Base-by-base conservation (phyloP, 164 flowering plant genomes). In the Chimonanthus praecox region DNA sequence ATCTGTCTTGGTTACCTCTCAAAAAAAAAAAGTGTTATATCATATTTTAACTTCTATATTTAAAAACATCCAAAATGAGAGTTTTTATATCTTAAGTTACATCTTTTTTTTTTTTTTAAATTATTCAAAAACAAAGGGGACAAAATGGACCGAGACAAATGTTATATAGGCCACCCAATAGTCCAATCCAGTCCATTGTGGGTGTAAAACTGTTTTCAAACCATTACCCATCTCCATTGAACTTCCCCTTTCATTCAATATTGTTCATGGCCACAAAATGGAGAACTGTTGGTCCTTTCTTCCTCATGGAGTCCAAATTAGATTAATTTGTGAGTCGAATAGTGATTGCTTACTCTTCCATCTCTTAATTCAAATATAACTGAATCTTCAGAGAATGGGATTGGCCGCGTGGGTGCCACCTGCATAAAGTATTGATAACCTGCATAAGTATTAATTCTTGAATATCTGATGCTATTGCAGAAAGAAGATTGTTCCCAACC, bases 351-450 rank as follows among this genome's bases (percentile, higher is more conserved):
- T 87, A 92, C 97, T 73, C 95, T 85, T 73, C 96, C 90, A 79
- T 93, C 96, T 75, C 87, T 79, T 68, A 90, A 82, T 86, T 87
- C 91, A 65, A 91, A 93, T 47, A 93, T 84, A 7, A 86, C 80
- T 46, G 90, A 80, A 73, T 84, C 84, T 58, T 84, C 88, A 13
- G 93, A 82, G 75, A 88, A 88, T 71, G 85, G 90, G 78, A 89
- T 87, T 73, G 96, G 98, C 58, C 92, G 73, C 47, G 82, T 82
- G 44, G 89, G 49, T 67, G 92, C 83, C 44, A 92, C 91, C 98
- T 90, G 90, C 71, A 62, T 49, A 72, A 70, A 71, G 73, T 2
- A 20, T 20, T 47, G 64, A 47, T 60, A 43, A 51, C 7, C 62
- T 15, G n/a, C 10, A 48, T 73, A 62, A 68, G 49, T 43, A 46